Evolutionary conservation across 768 basidiomycete genomes (phyloP).

Genomic region (Pisolithus albus): DNA sequence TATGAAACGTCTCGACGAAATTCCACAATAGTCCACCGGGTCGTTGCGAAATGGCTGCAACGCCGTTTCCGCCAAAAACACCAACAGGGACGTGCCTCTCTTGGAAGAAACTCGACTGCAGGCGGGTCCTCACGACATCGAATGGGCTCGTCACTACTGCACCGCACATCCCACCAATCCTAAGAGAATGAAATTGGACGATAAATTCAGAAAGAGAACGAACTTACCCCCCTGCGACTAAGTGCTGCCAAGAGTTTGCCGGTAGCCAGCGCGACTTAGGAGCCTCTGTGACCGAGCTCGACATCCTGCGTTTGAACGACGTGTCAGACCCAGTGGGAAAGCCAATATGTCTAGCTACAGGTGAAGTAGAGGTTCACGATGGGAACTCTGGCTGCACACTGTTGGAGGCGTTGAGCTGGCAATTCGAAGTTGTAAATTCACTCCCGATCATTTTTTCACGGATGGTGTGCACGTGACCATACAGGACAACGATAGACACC

Average conservation of each 20-base stretch:
- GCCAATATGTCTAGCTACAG: not conserved
- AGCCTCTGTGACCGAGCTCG: conserved; percentile 12
- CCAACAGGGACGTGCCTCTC: conserved; percentile 33
- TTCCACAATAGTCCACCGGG: conserved; percentile 68
- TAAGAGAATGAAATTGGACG: conserved; percentile 25
- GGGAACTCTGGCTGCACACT: too few relatives aligned
- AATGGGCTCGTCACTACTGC: conserved; percentile 96
- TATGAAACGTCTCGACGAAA: conserved; percentile 90
- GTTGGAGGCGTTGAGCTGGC: too few relatives aligned
- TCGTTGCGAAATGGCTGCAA: conserved; percentile 25
- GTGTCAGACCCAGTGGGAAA: not conserved
- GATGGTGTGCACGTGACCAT: not conserved
- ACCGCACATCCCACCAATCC: conserved; percentile 95
- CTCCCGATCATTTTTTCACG: too few relatives aligned
- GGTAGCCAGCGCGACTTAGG: conserved; percentile 40
- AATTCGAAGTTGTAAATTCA: too few relatives aligned
- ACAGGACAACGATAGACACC: not conserved
- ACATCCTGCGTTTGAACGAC: not conserved
- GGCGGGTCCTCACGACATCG: conserved; percentile 95
- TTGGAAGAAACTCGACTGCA: conserved; percentile 84
- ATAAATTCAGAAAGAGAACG: not conserved
- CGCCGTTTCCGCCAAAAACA: conserved; percentile 28
- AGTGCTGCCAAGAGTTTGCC: conserved; percentile 78
- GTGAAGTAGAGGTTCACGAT: too few relatives aligned
- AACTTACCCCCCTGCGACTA: conserved; percentile 80